Conservation (phyloP, 2,329 filamentous ascomycete genomes). For the Botrytis pseudocinerea region DNA sequence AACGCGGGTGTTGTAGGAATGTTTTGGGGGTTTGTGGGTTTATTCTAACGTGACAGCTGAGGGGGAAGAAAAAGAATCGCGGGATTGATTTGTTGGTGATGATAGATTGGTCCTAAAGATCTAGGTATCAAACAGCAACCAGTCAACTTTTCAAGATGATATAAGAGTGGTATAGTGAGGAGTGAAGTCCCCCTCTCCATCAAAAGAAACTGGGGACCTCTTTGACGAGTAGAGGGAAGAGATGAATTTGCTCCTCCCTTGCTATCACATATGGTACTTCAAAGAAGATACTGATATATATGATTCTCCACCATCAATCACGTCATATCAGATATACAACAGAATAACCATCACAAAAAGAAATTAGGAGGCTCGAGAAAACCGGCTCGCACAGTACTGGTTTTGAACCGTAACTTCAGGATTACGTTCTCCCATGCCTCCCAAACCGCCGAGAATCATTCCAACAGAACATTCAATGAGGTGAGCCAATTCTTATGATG, state of each 20-base stretch:
- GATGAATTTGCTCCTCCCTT: background rate
- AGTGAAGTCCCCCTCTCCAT: background rate
- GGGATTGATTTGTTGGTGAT: background rate
- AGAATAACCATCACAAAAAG: too few relatives aligned
- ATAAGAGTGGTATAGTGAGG: background rate
- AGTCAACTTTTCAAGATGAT: background rate
- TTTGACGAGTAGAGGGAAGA: background rate
- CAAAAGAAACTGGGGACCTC: background rate
- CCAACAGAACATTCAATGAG: too few relatives aligned
- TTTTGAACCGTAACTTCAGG: too few relatives aligned
- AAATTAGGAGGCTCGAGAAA: too few relatives aligned
- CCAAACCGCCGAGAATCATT: too few relatives aligned
- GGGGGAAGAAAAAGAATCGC: background rate
- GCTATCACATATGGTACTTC: background rate
- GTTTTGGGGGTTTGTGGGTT: background rate
- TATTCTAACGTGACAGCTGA: background rate
- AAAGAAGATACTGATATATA: fast-evolving
- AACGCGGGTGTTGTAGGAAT: background rate
- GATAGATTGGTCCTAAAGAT: background rate
- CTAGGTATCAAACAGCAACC: background rate
- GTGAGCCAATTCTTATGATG: too few relatives aligned
- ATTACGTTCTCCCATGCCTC: too few relatives aligned
- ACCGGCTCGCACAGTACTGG: too few relatives aligned
- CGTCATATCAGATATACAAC: too few relatives aligned
- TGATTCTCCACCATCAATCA: background rate